A percentile compares a stretch with the other conserved stretches of the same genome.
Evolutionary conservation across 2,329 filamentous ascomycete species (phyloP).

Genomic region (Ilyonectria mors-panacis): DNA sequence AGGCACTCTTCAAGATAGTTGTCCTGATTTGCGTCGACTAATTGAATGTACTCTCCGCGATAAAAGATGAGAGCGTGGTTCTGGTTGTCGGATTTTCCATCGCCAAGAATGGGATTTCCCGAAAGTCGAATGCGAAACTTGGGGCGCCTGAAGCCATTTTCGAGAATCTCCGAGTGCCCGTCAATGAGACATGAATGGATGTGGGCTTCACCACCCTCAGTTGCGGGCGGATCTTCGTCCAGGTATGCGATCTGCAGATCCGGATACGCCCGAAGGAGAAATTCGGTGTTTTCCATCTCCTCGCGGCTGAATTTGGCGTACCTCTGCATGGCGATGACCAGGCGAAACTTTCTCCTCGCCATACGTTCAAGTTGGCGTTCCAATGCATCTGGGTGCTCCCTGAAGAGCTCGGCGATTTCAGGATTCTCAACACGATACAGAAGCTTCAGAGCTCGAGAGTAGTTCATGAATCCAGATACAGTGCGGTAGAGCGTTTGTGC

Average conservation of each 20-base stretch:
- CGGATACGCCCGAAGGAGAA: slow-evolving; percentile 95
- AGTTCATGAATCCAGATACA: slow-evolving; percentile 99
- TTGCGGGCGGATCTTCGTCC: slow-evolving; percentile 91
- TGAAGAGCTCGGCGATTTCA: slow-evolving; percentile 99
- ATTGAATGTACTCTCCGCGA: slow-evolving; percentile 98
- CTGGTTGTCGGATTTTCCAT: slow-evolving; percentile 99
- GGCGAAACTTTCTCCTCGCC: slow-evolving; percentile 99
- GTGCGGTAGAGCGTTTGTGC: slow-evolving; percentile 98
- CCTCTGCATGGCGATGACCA: slow-evolving; percentile 98
- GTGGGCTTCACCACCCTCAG: slow-evolving; percentile 95
- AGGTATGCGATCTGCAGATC: slow-evolving; percentile 98
- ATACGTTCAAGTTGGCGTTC: slow-evolving; percentile 98
- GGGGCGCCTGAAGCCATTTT: slow-evolving; percentile 95
- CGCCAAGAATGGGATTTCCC: slow-evolving; percentile 97
- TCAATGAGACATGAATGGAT: slow-evolving; percentile 97
- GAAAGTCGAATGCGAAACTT: slow-evolving; percentile 99
- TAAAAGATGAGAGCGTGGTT: slow-evolving; percentile 99
- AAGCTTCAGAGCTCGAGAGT: slow-evolving; percentile 98
- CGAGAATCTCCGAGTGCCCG: slow-evolving; percentile 97
- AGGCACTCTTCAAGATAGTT: slow-evolving; percentile 99
- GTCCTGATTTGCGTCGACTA: slow-evolving; percentile 99
- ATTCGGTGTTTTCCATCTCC: slow-evolving; percentile 99
- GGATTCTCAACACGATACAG: slow-evolving; percentile 99
- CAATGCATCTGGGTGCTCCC: slow-evolving; percentile 98
- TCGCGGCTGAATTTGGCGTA: slow-evolving; percentile 99